Base-by-base conservation (phyloP, 257 asterid species). In the Fraxinus pennsylvanica region DNA sequence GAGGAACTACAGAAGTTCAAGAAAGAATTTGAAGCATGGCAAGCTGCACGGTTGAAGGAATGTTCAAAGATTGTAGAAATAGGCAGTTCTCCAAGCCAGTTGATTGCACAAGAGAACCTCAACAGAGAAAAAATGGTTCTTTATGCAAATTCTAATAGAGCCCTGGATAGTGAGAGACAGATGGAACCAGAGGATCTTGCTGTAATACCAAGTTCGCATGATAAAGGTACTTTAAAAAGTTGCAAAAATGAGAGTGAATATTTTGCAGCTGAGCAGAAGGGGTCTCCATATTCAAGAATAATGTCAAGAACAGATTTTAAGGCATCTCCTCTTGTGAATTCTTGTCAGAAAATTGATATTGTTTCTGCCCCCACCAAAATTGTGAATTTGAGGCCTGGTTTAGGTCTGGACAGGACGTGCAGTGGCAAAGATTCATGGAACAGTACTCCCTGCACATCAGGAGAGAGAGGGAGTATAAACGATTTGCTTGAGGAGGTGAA, bases 1-100 rank as follows among this genome's bases (percentile, higher is more conserved):
- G 96, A 89, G 85, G 96, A 93, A 84, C 86, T 96, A 27, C 94
- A 91, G 85, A 96, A 89, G 89, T 96, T 96, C 70, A 96, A 96
- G 92, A 91, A 87, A 84, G 99, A 96, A 54, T 96, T 96, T 71
- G 99, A 89, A 86, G 97, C 96, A 80, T 93, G 96, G 92, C 97
- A 92, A 86, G 83, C 91, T 52, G 89, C 88, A 71, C 86, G 98
- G 57, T 86, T 93, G 47, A 85, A 85, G 74, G 91, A 91, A 76
- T 93, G 96, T 73, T 85, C 93, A 0, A 86, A 85, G 81, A 76
- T 82, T 68, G 81, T 85, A 27, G 89, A 86, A 77, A 71, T 78
- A 72, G 87, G 82, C 78, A 82, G 87, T 74, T 88, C 83, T 67
- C 91, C 92, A 29, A 84, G 91, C 63, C 91, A 93, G 86, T 80